These are phyloP conservation scores for Dendrobium officinale DNA, from an alignment of 106 monocot genomes.

Conservation along the genomic window DNA sequence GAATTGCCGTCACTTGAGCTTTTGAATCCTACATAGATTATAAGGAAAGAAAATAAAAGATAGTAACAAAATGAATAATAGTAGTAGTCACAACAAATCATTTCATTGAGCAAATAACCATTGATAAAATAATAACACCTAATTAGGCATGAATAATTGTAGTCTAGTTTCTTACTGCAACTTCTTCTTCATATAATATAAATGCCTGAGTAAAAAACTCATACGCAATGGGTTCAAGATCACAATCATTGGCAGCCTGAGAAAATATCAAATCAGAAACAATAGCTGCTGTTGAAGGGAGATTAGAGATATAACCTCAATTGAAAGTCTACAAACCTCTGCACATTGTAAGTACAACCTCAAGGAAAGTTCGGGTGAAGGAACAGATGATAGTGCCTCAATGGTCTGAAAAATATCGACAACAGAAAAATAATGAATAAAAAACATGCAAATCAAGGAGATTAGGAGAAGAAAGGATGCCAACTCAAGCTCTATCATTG, in stretches of 20 bases:
- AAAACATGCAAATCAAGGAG: neutral
- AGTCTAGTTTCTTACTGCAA: slow-evolving; percentile 48
- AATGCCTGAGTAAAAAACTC: slow-evolving; percentile 97
- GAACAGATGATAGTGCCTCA: slow-evolving; percentile 72
- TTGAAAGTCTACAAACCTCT: slow-evolving; percentile 51
- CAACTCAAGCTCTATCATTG: neutral
- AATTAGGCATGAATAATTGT: neutral
- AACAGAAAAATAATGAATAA: neutral
- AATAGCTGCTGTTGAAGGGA: neutral
- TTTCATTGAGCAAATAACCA: neutral
- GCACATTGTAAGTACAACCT: slow-evolving; percentile 95
- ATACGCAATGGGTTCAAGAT: slow-evolving; percentile 94
- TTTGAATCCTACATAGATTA: slow-evolving; percentile 73
- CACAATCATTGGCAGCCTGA: slow-evolving; percentile 99
- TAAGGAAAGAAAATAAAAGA: neutral
- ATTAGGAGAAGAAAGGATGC: neutral
- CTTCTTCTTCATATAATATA: slow-evolving; percentile 96
- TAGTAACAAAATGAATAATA: neutral
- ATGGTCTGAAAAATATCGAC: slow-evolving; percentile 43
- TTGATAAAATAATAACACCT: slow-evolving; percentile 1
- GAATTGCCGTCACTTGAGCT: slow-evolving; percentile 92
- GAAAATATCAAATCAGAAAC: slow-evolving; percentile 10
- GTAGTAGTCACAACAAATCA: neutral
- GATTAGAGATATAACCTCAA: neutral
- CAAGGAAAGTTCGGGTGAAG: slow-evolving; percentile 82